Evolutionary conservation across 257 asterid species (phyloP), one percentile per base, ranked within the genome.

Genomic region (Ajuga chamaepitys): DNA sequence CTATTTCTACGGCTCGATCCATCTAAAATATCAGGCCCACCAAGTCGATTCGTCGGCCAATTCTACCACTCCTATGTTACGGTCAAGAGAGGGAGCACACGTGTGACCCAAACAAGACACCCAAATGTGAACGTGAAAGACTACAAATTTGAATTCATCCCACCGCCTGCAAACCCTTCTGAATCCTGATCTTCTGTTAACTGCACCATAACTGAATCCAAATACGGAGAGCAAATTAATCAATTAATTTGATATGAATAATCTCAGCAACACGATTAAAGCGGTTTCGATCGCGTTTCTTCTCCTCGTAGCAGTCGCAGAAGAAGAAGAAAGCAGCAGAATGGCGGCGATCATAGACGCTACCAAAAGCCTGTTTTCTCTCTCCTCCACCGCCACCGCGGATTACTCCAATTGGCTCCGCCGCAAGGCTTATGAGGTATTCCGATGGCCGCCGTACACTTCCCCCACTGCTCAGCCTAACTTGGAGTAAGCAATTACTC

Each of bases 331-430:
- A 18, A 54, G 17, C 9, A 20, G 12, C 38, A 52, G 26, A 16
- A 73, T 35, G n/a, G 20, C 8, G 48, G 59, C 71, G 22, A 50
- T 72, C 10, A 71, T 70, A 46, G 78, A 72, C 52, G 67, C 68
- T 12, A 77, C 61, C 28, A 77, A 73, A 70, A 35, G 40, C 10
- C 22, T 77, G 47, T 70, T 59, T 60, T 75, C 78, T 12, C 35
- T 62, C 10, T 65, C 76, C 51, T 62, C 69, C 3, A 4, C 70
- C 6, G 17, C 69, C 3, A 4, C 70, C 6, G 17, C 66, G 9
- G 37, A 47, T 17, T 18, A 40, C 11, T 40, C 25, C 3, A n/a
- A n/a, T n/a, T 53, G 71, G 62, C 2, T 47, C n/a, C 46, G 11
- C 46, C 71, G n/a, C n/a, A 9, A 32, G 37, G 17, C 52, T 63